Evolutionary conservation across 345 rosid species (phyloP), one percentile per base, ranked within the genome.

Genomic region (Schrenkiella parvula): DNA sequence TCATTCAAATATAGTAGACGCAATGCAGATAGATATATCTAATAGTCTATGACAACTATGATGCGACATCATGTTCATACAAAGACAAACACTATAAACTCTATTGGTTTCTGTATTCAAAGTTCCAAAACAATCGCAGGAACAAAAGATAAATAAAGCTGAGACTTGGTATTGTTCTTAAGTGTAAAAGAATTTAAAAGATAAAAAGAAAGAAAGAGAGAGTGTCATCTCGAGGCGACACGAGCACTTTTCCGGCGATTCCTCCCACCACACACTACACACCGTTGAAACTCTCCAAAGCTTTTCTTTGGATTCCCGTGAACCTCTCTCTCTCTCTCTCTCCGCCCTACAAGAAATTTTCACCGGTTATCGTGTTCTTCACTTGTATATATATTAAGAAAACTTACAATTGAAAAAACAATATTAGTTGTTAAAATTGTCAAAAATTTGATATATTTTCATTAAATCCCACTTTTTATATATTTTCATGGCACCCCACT

Each of bases 211-310:
- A 53, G 38, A 29, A 37, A 26, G 37, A 54, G 19, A 41, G 37
- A 22, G 26, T 32, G 21, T 59, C 52, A 68, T 76, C 75, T 81
- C 96, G 88, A 89, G 96, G 91, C 84, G 91, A 87, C 97, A 85
- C 91, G 96, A 83, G 89, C 93, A 89, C 93, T 89, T 91, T 89
- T 86, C 95, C 89, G 89, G 92, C 85, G 93, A 84, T 86, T 91
- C 87, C 88, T 91, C 96, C 89, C 86, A 87, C 81, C 77, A 62
- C 46, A 74, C 87, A 88, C 81, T 26, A 19, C 74, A 54, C 60
- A 41, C 68, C 84, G 61, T 83, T 70, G 86, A 87, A 80, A 84
- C 80, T 76, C 85, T 80, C 83, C 79, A 79, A 38, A n/a, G 67
- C 52, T 41, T 66, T 68, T 76, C 81, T 83, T 74, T 85, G 80